Conservation (phyloP, 1,284 basidiomycete genomes). For the Apiotrichum montevideense region DNA sequence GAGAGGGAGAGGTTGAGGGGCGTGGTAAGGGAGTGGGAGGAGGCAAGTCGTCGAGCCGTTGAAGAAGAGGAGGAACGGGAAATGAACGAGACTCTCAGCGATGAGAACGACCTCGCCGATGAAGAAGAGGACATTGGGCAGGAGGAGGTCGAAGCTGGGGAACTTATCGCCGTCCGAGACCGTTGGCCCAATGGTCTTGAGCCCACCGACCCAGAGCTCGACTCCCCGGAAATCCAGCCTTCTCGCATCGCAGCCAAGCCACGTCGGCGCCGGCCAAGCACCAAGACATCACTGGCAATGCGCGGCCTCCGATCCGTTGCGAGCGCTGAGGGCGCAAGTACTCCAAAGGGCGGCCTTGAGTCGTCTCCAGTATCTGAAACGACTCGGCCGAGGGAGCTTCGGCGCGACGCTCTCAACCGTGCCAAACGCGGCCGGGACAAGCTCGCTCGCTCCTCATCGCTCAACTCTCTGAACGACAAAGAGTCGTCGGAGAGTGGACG, state of each 20-base stretch:
- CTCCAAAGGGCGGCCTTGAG: slow-evolving; percentile 20
- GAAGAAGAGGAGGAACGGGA: slow-evolving; percentile 48
- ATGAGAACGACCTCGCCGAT: slow-evolving; percentile 33
- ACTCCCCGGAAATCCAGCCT: slow-evolving; percentile 1
- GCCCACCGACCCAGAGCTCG: neutral
- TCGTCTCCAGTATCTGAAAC: neutral
- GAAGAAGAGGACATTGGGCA: slow-evolving; percentile 24
- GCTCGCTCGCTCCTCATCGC: neutral
- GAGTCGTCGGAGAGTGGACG: slow-evolving; percentile 33
- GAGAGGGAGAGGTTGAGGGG: slow-evolving; percentile 70
- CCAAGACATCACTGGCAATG: slow-evolving; percentile 29
- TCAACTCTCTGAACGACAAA: slow-evolving; percentile 15
- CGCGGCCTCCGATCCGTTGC: slow-evolving; percentile 30
- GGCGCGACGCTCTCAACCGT: slow-evolving; percentile 7
- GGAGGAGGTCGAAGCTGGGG: slow-evolving; percentile 15
- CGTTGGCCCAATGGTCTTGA: slow-evolving; percentile 13
- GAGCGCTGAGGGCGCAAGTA: slow-evolving; percentile 19
- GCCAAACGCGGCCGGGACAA: slow-evolving; percentile 6
- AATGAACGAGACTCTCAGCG: slow-evolving; percentile 43
- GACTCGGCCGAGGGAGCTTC: slow-evolving; percentile 4
- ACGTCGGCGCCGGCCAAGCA: slow-evolving; percentile 32
- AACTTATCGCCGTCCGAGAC: slow-evolving; percentile 9
- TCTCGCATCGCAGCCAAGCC: slow-evolving; percentile 14
- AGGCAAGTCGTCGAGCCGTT: slow-evolving; percentile 48
- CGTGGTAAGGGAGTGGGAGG: slow-evolving; percentile 79